A percentile compares a stretch with the other conserved stretches of the same genome.
These are phyloP conservation scores for Physcomitrellopsis africana DNA, from an alignment of 225 moss, liverwort and hornwort genomes.

Conservation along the genomic window DNA sequence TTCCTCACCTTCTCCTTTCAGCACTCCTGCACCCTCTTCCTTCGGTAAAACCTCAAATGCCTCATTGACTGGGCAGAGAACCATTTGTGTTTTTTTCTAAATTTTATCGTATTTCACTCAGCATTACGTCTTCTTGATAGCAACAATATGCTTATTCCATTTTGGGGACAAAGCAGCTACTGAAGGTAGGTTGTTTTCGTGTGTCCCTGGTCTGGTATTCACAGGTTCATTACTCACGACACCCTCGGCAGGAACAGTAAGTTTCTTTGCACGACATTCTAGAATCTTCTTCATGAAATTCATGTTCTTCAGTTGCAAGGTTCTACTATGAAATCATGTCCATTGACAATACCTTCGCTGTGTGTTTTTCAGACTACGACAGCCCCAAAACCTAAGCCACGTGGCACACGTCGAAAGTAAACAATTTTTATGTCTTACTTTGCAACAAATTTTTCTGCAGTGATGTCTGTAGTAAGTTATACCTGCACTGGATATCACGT, in stretches of 20 bases:
- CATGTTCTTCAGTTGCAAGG: neutral
- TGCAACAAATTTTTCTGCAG: slow-evolving; percentile 10
- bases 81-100: neutral
- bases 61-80: neutral
- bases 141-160: slow-evolving; percentile 1
- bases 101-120: neutral
- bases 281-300: neutral
- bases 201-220: slow-evolving; percentile 39
- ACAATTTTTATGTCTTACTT: neutral
- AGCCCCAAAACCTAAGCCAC: slow-evolving; percentile 67
- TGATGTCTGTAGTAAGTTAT: slow-evolving; percentile 2
- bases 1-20: slow-evolving; percentile 51
- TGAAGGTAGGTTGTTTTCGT: slow-evolving; percentile 40
- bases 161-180: slow-evolving; percentile 23
- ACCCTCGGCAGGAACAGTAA: slow-evolving; percentile 57
- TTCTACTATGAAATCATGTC: too few species aligned
- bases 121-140: slow-evolving; percentile 8
- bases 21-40: slow-evolving; percentile 45
- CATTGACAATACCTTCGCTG: slow-evolving; percentile 17
- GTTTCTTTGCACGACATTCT: slow-evolving; percentile 17
- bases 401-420: slow-evolving; percentile 72
- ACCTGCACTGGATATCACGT: slow-evolving; percentile 3
- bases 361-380: slow-evolving; percentile 44
- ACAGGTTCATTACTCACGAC: slow-evolving; percentile 58
- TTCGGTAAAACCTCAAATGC: slow-evolving; percentile 47